Percentiles rank a stretch among this genome's conserved stretches.
These are phyloP conservation scores for Lipomyces chichibuensis DNA, from an alignment of 805 yeast species.

Conservation along the genomic window DNA sequence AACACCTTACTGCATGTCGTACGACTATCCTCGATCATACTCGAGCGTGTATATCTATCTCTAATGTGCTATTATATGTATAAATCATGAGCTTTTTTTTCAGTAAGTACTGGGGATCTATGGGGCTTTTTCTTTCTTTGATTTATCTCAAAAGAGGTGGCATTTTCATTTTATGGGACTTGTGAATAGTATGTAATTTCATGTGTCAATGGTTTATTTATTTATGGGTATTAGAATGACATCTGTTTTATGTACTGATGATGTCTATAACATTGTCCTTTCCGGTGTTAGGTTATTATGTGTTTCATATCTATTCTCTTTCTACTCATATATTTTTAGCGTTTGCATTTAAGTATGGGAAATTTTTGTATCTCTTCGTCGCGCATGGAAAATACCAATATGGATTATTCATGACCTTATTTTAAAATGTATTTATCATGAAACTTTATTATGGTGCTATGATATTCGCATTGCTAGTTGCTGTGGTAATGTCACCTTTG, in stretches of 20 bases:
- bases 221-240: constrained; percentile 1
- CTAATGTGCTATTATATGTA: constrained; percentile 1
- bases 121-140: not conserved
- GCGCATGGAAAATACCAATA: not conserved
- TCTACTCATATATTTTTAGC: not conserved
- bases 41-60: constrained; percentile 6
- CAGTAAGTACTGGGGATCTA: not conserved
- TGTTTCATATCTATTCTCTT: not conserved
- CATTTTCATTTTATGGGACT: constrained; percentile 1
- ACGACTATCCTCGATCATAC: not conserved
- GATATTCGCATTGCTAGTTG: not conserved
- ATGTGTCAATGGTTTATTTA: not conserved
- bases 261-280: not conserved
- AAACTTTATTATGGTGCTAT: not conserved
- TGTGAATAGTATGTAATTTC: not conserved
- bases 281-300: not conserved
- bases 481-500: not conserved
- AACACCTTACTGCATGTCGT: not conserved
- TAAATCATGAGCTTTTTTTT: not conserved
- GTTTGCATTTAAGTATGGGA: not conserved
- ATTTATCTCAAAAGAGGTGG: not conserved
- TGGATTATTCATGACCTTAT: constrained; percentile 2
- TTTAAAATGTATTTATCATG: not conserved
- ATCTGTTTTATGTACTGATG: not conserved
- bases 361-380: not conserved